Evolutionary conservation across 805 yeast genomes (phyloP), one percentile per base, ranked within the genome.

Genomic region (Yarrowia porcina): DNA sequence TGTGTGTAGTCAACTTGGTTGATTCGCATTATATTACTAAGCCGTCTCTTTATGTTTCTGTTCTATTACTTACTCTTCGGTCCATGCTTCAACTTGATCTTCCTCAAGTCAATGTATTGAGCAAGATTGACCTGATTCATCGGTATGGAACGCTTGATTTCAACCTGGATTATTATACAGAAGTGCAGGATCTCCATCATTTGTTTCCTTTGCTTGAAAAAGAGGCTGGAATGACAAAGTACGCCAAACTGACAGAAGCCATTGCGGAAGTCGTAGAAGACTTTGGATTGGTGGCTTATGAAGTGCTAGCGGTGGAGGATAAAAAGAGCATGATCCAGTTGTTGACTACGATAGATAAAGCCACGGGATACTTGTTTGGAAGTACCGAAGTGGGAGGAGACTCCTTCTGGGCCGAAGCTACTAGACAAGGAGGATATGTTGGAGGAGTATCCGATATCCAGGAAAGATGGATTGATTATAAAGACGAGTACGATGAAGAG

Each of bases 361-460:
- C 97, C 2, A 89, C 87, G 69, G 99, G 99, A 0, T 94, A 94
- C 72, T 82, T 89, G 67, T 90, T 90, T 77, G 99, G 99, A 0
- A 79, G 92, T 0, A 89, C 91, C 30, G 99, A 94, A 68, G 80
- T 93, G 8, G 97, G 97, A 1, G 99, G 98, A n/a, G 99, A 94
- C 71, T 83, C 93, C 0, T 85, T 94, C 1, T 94, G 99, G 99
- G 89, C 91, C n/a, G 97, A 93, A 68, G 97, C 97, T 0, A 82
- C 93, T 0, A 80, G 98, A 66, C 89, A 71, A 86, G 92, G 39
- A 85, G 89, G 11, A 64, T 75, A 73, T 44, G 65, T 74, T 12
- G 78, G 78, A 4, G 75, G 77, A 50, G 82, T 81, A 15, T 76
- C 83, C 7, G 97, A 92, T 72, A 83, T 90, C 4, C 99, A 94